Base-by-base conservation (phyloP, 306 rosid species). In the Abrus pulchellus region DNA sequence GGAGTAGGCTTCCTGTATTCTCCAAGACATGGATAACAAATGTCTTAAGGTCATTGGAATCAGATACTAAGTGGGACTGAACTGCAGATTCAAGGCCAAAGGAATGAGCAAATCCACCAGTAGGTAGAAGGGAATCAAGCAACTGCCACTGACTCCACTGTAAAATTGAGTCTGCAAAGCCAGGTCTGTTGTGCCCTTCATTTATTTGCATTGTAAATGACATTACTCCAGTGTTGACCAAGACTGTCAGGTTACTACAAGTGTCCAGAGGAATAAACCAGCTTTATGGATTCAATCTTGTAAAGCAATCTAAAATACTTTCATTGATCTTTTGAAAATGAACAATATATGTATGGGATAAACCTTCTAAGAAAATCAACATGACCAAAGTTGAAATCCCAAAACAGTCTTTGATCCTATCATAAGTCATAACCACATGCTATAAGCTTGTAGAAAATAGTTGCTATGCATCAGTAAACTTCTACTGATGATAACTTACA, bases 31-130 rank as follows among this genome's bases (percentile, higher is more conserved):
- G 94, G 80, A 78, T 74, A n/a, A 92, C 72, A 65, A 88, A 94
- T 40, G 87, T 89, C 83, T 74, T 87, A 33, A 94, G 97, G 52
- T 90, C 89, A 77, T 86, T 70, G 9, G 92, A 89, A 66, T 76
- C 59, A 4, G 92, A 87, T 79, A 92, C 90, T 11, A 94, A 14
- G 60, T 57, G 88, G n/a, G 89, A 75, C 70, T 92, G 98, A 80
- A 90, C 85, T 48, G 97, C 94, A 30, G 98, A 97, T 85, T 92
- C 97, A 34, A 91, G 96, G 76, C 97, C 94, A 59, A 88, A 84
- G 30, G 97, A 93, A 79, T 93, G 97, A 60, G 97, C 97, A 43
- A 94, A 94, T 44, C 98, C 98, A 34, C 98, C 98, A 0, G 98
- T 90, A 3, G 97, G 98, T 45, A 92, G 92, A 85, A 91, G 84